Evolutionary conservation across 2,329 filamentous ascomycete species (phyloP).

Genomic region (Colletotrichum camelliae): DNA sequence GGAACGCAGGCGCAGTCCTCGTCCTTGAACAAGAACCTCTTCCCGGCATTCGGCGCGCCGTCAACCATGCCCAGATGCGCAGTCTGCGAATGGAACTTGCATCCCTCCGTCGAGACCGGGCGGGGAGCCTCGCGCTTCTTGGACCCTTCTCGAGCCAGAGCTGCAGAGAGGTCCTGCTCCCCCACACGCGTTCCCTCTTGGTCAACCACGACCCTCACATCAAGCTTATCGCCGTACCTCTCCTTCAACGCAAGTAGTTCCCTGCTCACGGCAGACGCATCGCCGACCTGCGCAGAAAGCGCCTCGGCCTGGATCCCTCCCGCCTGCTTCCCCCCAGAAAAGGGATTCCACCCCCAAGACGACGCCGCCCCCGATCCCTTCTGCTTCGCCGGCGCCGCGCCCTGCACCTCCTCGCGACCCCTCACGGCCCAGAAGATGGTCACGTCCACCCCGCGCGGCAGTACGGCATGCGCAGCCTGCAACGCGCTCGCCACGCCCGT

Average conservation of each 20-base stretch:
- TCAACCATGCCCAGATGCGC: constrained; percentile 25
- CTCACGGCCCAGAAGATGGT: constrained; percentile 82
- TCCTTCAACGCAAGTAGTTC: constrained; percentile 69
- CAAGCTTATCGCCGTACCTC: constrained; percentile 60
- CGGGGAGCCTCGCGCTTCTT: constrained; percentile 35
- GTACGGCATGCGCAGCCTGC: constrained; percentile 73
- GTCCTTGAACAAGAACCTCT: background rate
- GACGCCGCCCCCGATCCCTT: constrained; percentile 3
- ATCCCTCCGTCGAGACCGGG: constrained; percentile 31
- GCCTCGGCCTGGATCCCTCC: constrained; percentile 25
- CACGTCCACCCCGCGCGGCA: constrained; percentile 64
- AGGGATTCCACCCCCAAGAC: constrained; percentile 25
- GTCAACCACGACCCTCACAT: constrained; percentile 80
- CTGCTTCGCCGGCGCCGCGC: background rate
- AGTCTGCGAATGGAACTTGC: constrained; percentile 33
- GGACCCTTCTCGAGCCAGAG: constrained; percentile 27
- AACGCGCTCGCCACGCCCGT: constrained; percentile 92
- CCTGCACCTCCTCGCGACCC: constrained; percentile 44
- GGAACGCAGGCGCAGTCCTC: constrained; percentile 30
- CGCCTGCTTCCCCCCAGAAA: background rate
- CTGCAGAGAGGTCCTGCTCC: constrained; percentile 50
- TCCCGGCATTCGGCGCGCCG: constrained; percentile 20
- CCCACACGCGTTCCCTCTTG: constrained; percentile 74
- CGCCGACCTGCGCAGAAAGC: constrained; percentile 18
- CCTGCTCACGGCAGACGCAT: constrained; percentile 58